Conservation (phyloP, 192 early-diverging fungal species). For the Allomyces arbusculus region DNA sequence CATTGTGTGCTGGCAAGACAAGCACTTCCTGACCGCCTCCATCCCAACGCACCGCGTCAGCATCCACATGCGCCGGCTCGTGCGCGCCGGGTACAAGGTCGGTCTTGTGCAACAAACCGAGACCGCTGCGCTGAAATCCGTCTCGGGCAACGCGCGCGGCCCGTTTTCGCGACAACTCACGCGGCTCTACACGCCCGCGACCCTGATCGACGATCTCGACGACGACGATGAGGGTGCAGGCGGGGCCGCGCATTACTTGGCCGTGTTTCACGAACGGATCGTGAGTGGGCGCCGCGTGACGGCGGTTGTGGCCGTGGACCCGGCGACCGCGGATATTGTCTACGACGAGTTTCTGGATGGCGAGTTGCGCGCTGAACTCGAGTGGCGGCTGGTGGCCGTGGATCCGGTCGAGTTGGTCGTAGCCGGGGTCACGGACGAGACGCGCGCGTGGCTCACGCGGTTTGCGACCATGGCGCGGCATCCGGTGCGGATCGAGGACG, state of each 20-base stretch:
- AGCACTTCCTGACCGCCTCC: constrained; percentile 58
- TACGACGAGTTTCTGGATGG: constrained; percentile 51
- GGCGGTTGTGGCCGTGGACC: constrained; percentile 36
- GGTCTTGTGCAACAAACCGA: constrained; percentile 66
- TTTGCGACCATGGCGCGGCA: too few species aligned
- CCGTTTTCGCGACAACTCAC: constrained; percentile 47
- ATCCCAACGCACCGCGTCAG: constrained; percentile 56
- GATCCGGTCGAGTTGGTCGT: constrained; percentile 45
- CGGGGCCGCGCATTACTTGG: too few species aligned
- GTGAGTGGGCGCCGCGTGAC: constrained; percentile 20
- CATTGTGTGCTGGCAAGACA: constrained; percentile 60
- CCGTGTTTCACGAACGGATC: too few species aligned
- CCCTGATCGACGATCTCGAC: constrained; percentile 24
- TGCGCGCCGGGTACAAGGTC: constrained; percentile 65
- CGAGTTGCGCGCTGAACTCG: constrained; percentile 36
- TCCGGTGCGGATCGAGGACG: too few species aligned
- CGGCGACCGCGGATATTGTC: constrained; percentile 44
- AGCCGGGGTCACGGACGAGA: constrained; percentile 1
- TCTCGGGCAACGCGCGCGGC: constrained; percentile 36
- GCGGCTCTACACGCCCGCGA: constrained; percentile 49
- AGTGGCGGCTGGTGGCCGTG: constrained; percentile 44
- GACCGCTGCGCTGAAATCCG: constrained; percentile 67
- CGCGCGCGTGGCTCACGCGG: too few species aligned
- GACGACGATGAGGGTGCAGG: constrained; percentile 5
- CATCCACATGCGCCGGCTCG: constrained; percentile 64